phyloP scores from a whole-genome alignment of 768 basidiomycete genomes.

The Asterophora parasitica region DNA sequence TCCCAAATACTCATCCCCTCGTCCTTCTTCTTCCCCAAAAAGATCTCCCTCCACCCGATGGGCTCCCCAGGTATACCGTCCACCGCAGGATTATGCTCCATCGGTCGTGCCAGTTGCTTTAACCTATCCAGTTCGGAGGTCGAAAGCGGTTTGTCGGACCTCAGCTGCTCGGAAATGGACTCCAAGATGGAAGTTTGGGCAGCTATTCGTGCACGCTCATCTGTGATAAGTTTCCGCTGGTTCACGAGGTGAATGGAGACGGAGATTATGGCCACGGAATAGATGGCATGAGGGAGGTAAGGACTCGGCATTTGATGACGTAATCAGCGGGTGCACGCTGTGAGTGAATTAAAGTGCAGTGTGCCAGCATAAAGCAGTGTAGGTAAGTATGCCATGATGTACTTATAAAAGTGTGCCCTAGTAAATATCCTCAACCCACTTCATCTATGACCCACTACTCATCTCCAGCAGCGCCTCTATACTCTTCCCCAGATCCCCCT shows the following conservation, averaged over 20 bases:
- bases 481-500: slow-evolving; percentile 83
- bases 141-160: slow-evolving; percentile 39
- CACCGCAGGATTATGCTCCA: slow-evolving; percentile 3
- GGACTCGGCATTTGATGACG: slow-evolving; percentile 19
- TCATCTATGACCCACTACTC: slow-evolving; percentile 35
- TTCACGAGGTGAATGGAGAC: slow-evolving; percentile 62
- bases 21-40: slow-evolving; percentile 36
- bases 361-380: too few relatives aligned
- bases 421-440: background rate
- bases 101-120: slow-evolving; percentile 44
- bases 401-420: too few relatives aligned
- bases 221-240: slow-evolving; percentile 43
- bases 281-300: slow-evolving; percentile 63
- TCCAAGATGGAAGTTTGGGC: slow-evolving; percentile 63
- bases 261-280: slow-evolving; percentile 61
- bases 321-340: slow-evolving; percentile 8
- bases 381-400: too few relatives aligned
- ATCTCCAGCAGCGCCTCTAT: slow-evolving; percentile 85
- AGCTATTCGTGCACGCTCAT: slow-evolving; percentile 47
- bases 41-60: slow-evolving; percentile 47
- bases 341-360: too few relatives aligned
- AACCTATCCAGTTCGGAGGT: slow-evolving; percentile 51
- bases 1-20: slow-evolving; percentile 31
- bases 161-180: slow-evolving; percentile 50
- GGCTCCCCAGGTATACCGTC: slow-evolving; percentile 14